Evolutionary conservation across 148 eudicot species (phyloP).

Genomic region (Spergularia bocconei): DNA sequence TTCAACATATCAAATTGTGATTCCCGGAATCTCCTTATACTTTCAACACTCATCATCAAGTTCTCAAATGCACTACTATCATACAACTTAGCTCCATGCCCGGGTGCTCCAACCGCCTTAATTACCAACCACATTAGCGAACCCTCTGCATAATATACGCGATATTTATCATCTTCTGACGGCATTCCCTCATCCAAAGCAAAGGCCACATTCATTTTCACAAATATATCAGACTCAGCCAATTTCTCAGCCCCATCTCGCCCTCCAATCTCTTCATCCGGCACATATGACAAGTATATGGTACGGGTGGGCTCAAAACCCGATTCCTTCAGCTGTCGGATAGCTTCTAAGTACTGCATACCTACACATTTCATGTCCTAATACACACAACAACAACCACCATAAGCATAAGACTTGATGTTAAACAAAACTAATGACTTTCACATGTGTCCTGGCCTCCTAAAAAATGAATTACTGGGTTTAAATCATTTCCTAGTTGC

Average conservation of each 20-base stretch:
- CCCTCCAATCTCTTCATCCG: slow-evolving; percentile 98
- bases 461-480: too few species aligned
- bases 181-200: slow-evolving; percentile 87
- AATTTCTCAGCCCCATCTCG: slow-evolving; percentile 74
- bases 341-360: slow-evolving; percentile 85
- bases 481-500: too few species aligned
- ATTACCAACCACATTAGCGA: slow-evolving; percentile 88
- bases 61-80: slow-evolving; percentile 91
- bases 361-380: slow-evolving; percentile 95
- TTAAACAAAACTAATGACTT: too few species aligned
- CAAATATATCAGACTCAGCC: slow-evolving; percentile 54
- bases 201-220: slow-evolving; percentile 74
- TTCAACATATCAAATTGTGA: slow-evolving; percentile 85
- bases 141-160: slow-evolving; percentile 76
- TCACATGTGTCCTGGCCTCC: too few species aligned
- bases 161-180: slow-evolving; percentile 57
- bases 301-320: slow-evolving; percentile 72
- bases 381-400: not conserved
- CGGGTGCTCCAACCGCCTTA: slow-evolving; percentile 85
- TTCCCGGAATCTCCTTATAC: slow-evolving; percentile 65
- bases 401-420: too few species aligned
- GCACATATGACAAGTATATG: slow-evolving; percentile 73
- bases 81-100: slow-evolving; percentile 92
- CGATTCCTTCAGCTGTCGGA: slow-evolving; percentile 54
- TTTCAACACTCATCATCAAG: slow-evolving; percentile 81